Evolutionary conservation across 116 monocot species (phyloP), one percentile per base, ranked within the genome.

Genomic region (Cymodocea nodosa): DNA sequence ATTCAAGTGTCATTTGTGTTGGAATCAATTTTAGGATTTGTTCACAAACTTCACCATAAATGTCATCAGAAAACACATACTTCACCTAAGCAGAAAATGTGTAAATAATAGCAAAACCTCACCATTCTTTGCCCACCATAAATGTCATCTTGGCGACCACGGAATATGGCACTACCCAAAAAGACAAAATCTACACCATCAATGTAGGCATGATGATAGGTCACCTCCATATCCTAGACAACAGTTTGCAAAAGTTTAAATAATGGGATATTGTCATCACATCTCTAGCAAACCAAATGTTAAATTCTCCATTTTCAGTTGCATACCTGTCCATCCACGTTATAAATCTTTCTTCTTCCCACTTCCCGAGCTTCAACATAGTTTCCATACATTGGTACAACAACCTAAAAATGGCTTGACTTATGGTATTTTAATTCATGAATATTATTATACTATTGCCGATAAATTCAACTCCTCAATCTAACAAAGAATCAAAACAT

Each of bases 161-260:
- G 79, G 64, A 86, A 93, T 12, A 78, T 50, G 11, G 84, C 79
- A 74, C 74, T 76, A 22, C 89, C 93, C 2, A 93, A 16, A 48
- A 93, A 93, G 51, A 93, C 85, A 70, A 86, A 93, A 83, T 93
- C 93, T n/a, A 93, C 93, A 4, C 89, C 86, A 68, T 93, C 89
- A 37, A 89, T 82, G 59, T 72, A 89, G 23, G 84, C 83, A 60
- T 93, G 93, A 70, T 66, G 73, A 73, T 86, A 93, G 30, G 75
- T 73, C 58, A 93, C 93, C 72, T 93, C 93, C 81, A 89, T 81
- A 56, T 89, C 89, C 93, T 93, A 62, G 39, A 10, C 19, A 54
- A 56, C 23, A 60, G n/a, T 60, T 60, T 19, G 34, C 11, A 30
- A 11, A 9, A 60, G 1, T 60, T 25, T 12, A 23, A 18, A 62